Evolutionary conservation across 495 filamentous ascomycete species (phyloP), one percentile per base, ranked within the genome.

Genomic region (Cercophora samala): DNA sequence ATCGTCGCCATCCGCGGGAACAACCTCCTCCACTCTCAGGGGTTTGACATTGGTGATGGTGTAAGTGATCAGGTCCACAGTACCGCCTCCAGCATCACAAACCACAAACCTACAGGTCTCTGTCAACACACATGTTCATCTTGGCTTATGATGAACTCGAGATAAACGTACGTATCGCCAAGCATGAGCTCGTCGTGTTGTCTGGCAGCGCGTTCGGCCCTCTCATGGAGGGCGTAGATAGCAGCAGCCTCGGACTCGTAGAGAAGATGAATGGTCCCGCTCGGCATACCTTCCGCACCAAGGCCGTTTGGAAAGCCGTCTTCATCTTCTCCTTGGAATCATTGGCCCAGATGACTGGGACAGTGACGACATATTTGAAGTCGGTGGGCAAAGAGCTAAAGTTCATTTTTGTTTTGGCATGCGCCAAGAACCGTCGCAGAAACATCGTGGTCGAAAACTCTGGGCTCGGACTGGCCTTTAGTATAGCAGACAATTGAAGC

Each of bases 171-270:
- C 69, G 66, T 71, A 51, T 88, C 82, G 2, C 76, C 82, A 46
- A 81, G 63, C 53, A 76, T 75, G 24, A 81, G 79, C 26, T 63
- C 72, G 56, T 79, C 32, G 70, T 73, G 56, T 79, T 42, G 70
- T 78, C 66, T 81, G 74, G 42, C 80, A 75, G 15, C 13, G 37
- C 37, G 15, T 13, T 46, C 37, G 13, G 37, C 8, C 37, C 11
- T 13, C 6, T 76, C 77, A 8, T 82, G 74, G 1, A 88, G 70
- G 0, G 84, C 78, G 64, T 84, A 85, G 5, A 86, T 79, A 0
- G 84, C 86, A 1, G 86, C 86, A 26, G 84, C 86, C 75, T 88
- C 85, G 5, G 86, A 84, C 68, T 86, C 82, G 0, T 81, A 82
- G 15, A 88, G 78, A 2, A 87, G 75, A 8, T 75, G 73, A 53